phyloP scores from a whole-genome alignment of 768 basidiomycete species.

The Tricholoma furcatifolium region DNA sequence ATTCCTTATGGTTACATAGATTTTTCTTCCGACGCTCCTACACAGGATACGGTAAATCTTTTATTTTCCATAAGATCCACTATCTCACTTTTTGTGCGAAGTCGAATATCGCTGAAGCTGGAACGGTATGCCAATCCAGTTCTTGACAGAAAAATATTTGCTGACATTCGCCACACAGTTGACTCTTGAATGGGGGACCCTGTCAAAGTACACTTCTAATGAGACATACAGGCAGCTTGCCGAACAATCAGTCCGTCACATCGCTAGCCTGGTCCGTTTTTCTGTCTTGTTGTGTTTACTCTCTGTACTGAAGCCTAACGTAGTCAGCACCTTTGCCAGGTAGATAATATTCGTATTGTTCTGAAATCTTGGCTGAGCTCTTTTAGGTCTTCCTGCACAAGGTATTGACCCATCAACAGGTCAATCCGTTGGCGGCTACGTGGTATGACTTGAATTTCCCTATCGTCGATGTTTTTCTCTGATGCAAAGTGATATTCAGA shows the following conservation, averaged over 20 bases:
- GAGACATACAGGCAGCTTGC: constrained; percentile 57
- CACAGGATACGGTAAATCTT: constrained; percentile 22
- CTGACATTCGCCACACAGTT: constrained; percentile 33
- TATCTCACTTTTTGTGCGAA: constrained; percentile 13
- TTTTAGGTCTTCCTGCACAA: constrained; percentile 48
- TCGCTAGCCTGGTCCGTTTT: constrained; percentile 39
- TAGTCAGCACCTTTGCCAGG: constrained; percentile 35
- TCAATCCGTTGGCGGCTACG: constrained; percentile 45
- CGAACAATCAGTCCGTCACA: constrained; percentile 48
- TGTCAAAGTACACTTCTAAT: constrained; percentile 57
- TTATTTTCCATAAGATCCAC: not conserved
- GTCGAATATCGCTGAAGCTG: constrained; percentile 60
- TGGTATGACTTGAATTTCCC: constrained; percentile 32
- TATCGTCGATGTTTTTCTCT: constrained; percentile 9
- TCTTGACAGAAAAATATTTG: not conserved
- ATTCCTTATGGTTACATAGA: constrained; percentile 41
- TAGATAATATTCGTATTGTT: constrained; percentile 9
- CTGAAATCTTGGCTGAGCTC: constrained; percentile 32
- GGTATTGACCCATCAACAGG: constrained; percentile 52
- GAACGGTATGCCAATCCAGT: constrained; percentile 32
- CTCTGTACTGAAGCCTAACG: not conserved
- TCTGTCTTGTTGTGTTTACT: not conserved
- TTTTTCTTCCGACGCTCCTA: constrained; percentile 45
- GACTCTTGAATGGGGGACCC: constrained; percentile 54
- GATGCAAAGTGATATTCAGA: constrained; percentile 21